These are phyloP conservation scores for Penicillium sp. DNA, from an alignment of 2,329 filamentous ascomycete genomes.

Conservation along the genomic window DNA sequence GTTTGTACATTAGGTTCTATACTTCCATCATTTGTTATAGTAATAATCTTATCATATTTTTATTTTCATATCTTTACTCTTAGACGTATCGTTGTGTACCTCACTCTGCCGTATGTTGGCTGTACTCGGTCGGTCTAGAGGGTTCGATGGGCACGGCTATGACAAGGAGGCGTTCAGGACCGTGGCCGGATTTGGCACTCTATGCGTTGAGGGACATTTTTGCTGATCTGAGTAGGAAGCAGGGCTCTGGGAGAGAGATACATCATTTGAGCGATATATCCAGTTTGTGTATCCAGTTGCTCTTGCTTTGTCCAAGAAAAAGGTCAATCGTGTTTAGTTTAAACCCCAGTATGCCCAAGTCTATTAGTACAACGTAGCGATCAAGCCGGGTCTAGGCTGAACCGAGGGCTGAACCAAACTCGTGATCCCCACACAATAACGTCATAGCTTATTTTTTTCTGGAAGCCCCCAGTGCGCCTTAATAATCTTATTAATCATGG, in stretches of 20 bases:
- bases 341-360: background rate
- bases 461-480: constrained; percentile 23
- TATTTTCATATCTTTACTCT: background rate
- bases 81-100: background rate
- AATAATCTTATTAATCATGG: constrained; percentile 22
- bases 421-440: constrained; percentile 32
- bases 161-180: constrained; percentile 3
- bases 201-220: background rate
- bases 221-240: background rate
- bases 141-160: constrained; percentile 4
- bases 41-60: too few species aligned
- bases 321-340: background rate
- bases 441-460: constrained; percentile 23
- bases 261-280: too few species aligned
- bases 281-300: background rate
- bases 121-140: background rate
- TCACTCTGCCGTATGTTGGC: background rate
- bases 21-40: too few species aligned
- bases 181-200: background rate
- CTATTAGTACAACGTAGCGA: background rate
- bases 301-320: background rate
- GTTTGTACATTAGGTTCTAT: too few species aligned
- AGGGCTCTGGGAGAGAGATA: background rate
- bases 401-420: constrained; percentile 12
- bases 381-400: constrained; percentile 9